Conservation (phyloP, 2,329 filamentous ascomycete genomes). For the Aplosporella prunicola region DNA sequence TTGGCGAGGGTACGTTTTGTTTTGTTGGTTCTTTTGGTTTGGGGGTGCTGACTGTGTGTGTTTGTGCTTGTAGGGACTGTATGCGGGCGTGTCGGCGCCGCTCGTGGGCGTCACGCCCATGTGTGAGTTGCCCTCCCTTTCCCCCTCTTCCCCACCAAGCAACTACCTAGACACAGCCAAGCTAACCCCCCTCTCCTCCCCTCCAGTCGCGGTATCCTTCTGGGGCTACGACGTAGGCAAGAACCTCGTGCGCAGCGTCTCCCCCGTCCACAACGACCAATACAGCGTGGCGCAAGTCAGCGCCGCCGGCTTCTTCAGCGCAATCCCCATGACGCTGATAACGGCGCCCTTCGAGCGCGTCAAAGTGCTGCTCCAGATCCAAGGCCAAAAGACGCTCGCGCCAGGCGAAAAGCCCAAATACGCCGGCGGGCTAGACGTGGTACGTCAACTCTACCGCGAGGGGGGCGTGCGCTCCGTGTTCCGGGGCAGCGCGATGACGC, state of each 20-base stretch:
- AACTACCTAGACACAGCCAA: not conserved
- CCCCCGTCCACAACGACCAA: conserved; percentile 56
- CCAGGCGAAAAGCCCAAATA: conserved; percentile 92
- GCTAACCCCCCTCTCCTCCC: conserved; percentile 13
- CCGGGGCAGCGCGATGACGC: conserved; percentile 79
- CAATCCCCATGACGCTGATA: conserved; percentile 93
- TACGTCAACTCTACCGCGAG: conserved; percentile 83
- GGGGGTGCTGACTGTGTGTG: not conserved
- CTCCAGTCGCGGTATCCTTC: conserved; percentile 55
- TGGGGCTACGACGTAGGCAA: conserved; percentile 95
- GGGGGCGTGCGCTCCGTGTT: conserved; percentile 89
- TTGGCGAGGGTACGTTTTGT: conserved; percentile 44
- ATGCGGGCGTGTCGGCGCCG: conserved; percentile 94
- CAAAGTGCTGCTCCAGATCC: conserved; percentile 96
- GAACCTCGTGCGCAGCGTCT: conserved; percentile 63
- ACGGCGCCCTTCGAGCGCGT: conserved; percentile 99
- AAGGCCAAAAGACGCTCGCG: conserved; percentile 76
- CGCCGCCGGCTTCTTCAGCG: conserved; percentile 85
- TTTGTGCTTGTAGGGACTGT: conserved; percentile 54
- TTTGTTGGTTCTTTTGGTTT: not conserved
- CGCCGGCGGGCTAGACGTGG: conserved; percentile 77
- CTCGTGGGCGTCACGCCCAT: conserved; percentile 95
- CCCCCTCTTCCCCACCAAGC: not conserved
- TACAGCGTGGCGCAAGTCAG: conserved; percentile 82
- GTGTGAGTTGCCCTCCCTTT: conserved; percentile 58